Conservation (phyloP, 306 rosid species). For the Canavalia gladiata region DNA sequence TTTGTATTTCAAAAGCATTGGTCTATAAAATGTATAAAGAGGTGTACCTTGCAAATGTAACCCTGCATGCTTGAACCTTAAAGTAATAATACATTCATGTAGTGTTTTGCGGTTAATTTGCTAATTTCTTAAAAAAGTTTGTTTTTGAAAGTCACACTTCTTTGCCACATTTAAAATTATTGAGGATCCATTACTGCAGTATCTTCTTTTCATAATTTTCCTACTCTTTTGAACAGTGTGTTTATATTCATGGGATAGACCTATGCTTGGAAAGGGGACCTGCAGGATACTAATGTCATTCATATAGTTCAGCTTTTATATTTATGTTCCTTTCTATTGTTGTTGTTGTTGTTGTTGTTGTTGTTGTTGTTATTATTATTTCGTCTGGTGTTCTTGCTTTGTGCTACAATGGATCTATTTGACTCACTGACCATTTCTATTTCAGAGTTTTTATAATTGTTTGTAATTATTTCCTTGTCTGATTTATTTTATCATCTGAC, state of each 20-base stretch:
- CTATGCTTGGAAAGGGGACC: background rate
- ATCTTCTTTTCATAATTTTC: slow-evolving; percentile 15
- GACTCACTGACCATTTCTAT: slow-evolving; percentile 10
- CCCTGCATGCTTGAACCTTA: slow-evolving; percentile 5
- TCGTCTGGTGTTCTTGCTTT: slow-evolving; percentile 26
- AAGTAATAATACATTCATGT: slow-evolving; percentile 10
- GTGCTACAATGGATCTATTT: slow-evolving; percentile 11
- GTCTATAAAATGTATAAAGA: slow-evolving; percentile 24
- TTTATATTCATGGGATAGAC: slow-evolving; percentile 1
- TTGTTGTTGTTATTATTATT: background rate
- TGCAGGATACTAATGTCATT: background rate
- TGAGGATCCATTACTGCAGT: slow-evolving; percentile 9
- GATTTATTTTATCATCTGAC: slow-evolving; percentile 33
- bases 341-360: background rate
- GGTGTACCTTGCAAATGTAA: slow-evolving; percentile 12
- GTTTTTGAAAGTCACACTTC: background rate
- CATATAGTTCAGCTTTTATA: slow-evolving; percentile 15
- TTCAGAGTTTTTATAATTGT: slow-evolving; percentile 34
- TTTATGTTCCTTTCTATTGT: slow-evolving; percentile 9
- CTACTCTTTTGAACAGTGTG: background rate
- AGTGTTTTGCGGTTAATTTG: background rate
- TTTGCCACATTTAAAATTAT: background rate
- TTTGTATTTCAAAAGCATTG: slow-evolving; percentile 9
- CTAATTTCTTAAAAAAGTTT: slow-evolving; percentile 6
- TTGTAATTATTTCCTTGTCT: slow-evolving; percentile 41